phyloP scores from a whole-genome alignment of 106 monocot species.

The Dactylorhiza incarnata region DNA sequence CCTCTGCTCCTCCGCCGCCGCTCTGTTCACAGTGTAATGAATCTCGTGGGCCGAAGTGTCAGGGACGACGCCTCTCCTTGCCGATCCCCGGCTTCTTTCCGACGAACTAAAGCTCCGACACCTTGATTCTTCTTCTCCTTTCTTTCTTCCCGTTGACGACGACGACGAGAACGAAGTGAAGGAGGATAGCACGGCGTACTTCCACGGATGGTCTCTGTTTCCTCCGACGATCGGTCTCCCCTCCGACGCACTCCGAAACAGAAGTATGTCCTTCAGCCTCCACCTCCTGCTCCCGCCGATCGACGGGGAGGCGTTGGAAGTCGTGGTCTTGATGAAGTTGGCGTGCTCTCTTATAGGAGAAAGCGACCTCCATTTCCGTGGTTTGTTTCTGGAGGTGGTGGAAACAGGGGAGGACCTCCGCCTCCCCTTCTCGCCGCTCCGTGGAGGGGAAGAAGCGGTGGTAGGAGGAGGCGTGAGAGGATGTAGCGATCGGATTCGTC shows the following conservation, averaged over 20 bases:
- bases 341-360: constrained; percentile 27
- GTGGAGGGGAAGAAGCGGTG: too few species aligned
- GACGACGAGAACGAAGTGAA: background rate
- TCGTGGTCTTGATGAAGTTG: background rate
- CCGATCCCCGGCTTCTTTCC: background rate
- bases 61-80: background rate
- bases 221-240: constrained; percentile 28
- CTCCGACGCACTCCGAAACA: constrained; percentile 65
- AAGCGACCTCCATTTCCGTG: constrained; percentile 27
- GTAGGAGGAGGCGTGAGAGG: too few species aligned
- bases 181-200: constrained; percentile 17
- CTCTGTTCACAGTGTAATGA: constrained; percentile 30
- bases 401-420: background rate
- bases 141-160: background rate
- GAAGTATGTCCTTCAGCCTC: constrained; percentile 50
- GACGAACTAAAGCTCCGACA: background rate
- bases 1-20: constrained; percentile 44
- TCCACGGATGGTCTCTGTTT: constrained; percentile 38
- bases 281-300: constrained; percentile 42
- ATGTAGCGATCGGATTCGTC: background rate
- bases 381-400: background rate
- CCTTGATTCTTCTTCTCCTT: constrained; percentile 9
- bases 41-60: constrained; percentile 23
- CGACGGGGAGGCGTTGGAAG: background rate
- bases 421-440: background rate